These are phyloP conservation scores for Penicillium coprophilum DNA, from an alignment of 495 filamentous ascomycete species.

Conservation along the genomic window DNA sequence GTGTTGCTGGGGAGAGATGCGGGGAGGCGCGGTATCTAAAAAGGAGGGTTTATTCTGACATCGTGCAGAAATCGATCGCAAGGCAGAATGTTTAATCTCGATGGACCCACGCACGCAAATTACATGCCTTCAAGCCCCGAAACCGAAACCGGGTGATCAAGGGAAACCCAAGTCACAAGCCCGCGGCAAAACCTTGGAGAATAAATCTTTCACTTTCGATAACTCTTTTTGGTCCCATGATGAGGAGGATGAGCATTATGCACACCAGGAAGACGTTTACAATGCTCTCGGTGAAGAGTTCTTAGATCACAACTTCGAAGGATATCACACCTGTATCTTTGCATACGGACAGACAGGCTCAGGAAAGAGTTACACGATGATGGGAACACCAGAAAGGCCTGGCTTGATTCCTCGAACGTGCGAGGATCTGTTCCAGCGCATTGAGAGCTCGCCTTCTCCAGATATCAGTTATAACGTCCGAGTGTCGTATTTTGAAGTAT, in stretches of 20 bases:
- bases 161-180: constrained; percentile 65
- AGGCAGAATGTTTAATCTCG: constrained; percentile 77
- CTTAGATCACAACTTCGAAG: constrained; percentile 98
- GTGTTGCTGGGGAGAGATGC: constrained; percentile 16
- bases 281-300: constrained; percentile 94
- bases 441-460: constrained; percentile 76
- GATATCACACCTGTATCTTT: constrained; percentile 99
- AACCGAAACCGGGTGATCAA: constrained; percentile 61
- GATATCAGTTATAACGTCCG: constrained; percentile 95
- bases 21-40: background rate
- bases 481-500: constrained; percentile 98
- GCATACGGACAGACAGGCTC: constrained; percentile 98
- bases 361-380: constrained; percentile 99
- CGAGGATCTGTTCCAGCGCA: constrained; percentile 92
- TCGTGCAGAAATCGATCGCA: constrained; percentile 69
- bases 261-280: constrained; percentile 90
- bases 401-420: constrained; percentile 97
- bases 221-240: constrained; percentile 97
- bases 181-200: constrained; percentile 72
- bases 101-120: constrained; percentile 86
- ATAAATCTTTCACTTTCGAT: constrained; percentile 93
- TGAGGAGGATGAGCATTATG: constrained; percentile 69
- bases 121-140: constrained; percentile 67
- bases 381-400: constrained; percentile 84
- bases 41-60: constrained; percentile 1